Conservation (phyloP, 106 monocot genomes). For the Acanthochlamys bracteata region DNA sequence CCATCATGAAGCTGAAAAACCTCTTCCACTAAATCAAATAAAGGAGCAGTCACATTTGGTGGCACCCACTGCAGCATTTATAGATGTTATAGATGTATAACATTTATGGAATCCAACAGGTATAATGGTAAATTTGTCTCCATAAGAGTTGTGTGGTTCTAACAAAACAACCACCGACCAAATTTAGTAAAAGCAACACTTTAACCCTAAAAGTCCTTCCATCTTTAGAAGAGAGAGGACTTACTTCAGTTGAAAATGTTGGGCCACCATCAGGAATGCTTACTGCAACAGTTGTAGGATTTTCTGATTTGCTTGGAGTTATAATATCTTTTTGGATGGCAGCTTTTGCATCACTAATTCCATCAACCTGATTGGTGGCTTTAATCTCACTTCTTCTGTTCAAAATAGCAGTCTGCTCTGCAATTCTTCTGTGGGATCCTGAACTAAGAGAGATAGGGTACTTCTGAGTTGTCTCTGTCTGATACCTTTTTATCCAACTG, state of each 20-base stretch:
- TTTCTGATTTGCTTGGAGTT: constrained; percentile 23
- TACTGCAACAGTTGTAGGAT: constrained; percentile 12
- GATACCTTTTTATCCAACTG: constrained; percentile 11
- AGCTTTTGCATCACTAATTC: constrained; percentile 33
- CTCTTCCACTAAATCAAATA: constrained; percentile 83
- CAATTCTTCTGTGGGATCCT: constrained; percentile 25
- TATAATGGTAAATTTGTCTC: not conserved
- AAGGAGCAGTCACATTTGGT: constrained; percentile 67
- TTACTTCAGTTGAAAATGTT: constrained; percentile 58
- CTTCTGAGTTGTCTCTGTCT: constrained; percentile 18
- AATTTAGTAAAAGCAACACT: too few relatives aligned
- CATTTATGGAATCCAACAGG: not conserved
- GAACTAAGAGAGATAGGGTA: constrained; percentile 23
- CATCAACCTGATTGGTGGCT: constrained; percentile 13
- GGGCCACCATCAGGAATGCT: constrained; percentile 22
- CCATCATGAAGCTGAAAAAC: constrained; percentile 96
- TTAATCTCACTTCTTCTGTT: constrained; percentile 9
- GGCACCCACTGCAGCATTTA: constrained; percentile 58
- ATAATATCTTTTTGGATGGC: constrained; percentile 25
- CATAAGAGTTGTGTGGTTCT: too few relatives aligned
- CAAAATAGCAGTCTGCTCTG: constrained; percentile 11
- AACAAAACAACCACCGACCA: too few relatives aligned
- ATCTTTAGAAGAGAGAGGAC: not conserved
- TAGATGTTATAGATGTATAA: not conserved
- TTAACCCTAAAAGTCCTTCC: not conserved